These are phyloP conservation scores for Neurospora sp. DNA, from an alignment of 495 filamentous ascomycete genomes.

Conservation along the genomic window DNA sequence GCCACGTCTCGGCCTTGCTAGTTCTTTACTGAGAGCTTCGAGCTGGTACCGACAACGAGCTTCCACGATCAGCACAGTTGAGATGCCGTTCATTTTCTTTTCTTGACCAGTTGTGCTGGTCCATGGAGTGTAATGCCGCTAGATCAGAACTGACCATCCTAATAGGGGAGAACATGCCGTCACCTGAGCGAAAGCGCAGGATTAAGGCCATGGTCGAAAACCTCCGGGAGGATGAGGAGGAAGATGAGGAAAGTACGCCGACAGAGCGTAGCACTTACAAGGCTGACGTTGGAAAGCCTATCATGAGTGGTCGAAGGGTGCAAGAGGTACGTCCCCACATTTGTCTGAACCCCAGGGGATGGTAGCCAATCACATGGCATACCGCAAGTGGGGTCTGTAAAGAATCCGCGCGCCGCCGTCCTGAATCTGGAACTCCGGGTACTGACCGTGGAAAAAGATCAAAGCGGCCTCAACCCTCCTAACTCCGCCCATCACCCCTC, in stretches of 20 bases:
- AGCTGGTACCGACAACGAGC: not conserved
- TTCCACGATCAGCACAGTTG: not conserved
- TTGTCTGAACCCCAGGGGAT: not conserved
- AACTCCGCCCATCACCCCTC: not conserved
- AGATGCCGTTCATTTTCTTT: not conserved
- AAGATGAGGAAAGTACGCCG: not conserved
- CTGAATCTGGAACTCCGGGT: not conserved
- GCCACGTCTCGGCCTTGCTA: not conserved
- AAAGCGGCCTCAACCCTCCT: not conserved
- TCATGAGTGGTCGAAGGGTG: not conserved
- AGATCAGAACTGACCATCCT: not conserved
- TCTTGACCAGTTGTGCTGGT: not conserved
- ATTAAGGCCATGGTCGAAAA: not conserved
- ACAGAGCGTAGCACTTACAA: not conserved
- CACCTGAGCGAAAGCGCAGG: not conserved
- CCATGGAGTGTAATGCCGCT: not conserved
- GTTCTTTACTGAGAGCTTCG: not conserved
- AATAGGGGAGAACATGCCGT: not conserved
- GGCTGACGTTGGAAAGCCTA: not conserved
- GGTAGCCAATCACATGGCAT: not conserved
- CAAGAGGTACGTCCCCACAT: not conserved
- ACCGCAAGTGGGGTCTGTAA: not conserved
- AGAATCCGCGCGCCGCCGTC: not conserved
- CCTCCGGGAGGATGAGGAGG: not conserved
- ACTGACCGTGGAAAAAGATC: not conserved